These are phyloP conservation scores for Salvia splendens DNA, from an alignment of 257 asterid species.

Conservation along the genomic window DNA sequence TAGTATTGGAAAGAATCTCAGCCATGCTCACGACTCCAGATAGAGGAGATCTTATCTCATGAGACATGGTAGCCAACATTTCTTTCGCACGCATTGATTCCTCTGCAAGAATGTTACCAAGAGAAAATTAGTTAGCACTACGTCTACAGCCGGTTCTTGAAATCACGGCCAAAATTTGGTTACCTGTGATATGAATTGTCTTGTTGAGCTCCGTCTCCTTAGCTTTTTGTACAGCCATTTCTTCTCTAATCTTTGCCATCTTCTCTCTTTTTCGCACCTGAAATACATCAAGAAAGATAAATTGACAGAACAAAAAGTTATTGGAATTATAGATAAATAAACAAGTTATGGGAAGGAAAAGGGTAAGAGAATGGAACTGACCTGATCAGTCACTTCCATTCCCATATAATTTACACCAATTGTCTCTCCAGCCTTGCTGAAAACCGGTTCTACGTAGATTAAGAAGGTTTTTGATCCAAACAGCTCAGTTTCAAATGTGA, in stretches of 20 bases:
- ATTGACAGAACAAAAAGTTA: not conserved
- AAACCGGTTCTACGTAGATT: conserved; percentile 86
- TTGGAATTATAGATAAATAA: not conserved
- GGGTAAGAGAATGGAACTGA: not conserved
- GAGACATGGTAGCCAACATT: conserved; percentile 97
- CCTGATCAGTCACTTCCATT: conserved; percentile 96
- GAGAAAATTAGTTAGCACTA: conserved; percentile 16
- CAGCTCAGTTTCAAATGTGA: conserved; percentile 81
- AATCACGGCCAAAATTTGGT: conserved; percentile 1
- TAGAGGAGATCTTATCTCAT: conserved; percentile 88
- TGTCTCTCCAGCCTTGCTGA: conserved; percentile 81
- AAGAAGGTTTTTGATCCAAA: conserved; percentile 84
- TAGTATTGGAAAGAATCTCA: conserved; percentile 80
- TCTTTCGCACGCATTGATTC: conserved; percentile 94
- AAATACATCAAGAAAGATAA: conserved; percentile 9
- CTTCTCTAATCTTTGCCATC: conserved; percentile 83
- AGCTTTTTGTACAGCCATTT: conserved; percentile 91
- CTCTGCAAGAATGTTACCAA: conserved; percentile 51
- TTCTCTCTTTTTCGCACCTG: conserved; percentile 85
- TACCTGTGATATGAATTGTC: conserved; percentile 87
- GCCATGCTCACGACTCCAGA: conserved; percentile 96
- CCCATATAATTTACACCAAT: conserved; percentile 95
- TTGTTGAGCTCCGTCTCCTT: conserved; percentile 92
- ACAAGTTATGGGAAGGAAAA: not conserved
- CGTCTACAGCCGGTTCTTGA: not conserved